A percentile compares a stretch with the other conserved stretches of the same genome.
phyloP scores from a whole-genome alignment of 345 rosid genomes.

The Isatis tinctoria region DNA sequence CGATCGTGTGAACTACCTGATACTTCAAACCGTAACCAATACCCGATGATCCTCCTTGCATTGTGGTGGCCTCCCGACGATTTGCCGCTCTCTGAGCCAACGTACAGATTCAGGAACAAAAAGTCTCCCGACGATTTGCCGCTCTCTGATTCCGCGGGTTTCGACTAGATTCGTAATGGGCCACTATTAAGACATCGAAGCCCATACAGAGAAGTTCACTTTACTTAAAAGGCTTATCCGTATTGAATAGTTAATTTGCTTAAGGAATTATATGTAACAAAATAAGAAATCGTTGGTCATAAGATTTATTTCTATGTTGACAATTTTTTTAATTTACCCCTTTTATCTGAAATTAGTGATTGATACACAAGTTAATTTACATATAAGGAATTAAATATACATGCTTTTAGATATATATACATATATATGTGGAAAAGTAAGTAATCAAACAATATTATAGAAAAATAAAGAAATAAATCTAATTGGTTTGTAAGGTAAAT shows the following conservation, averaged over 20 bases:
- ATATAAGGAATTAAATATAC: neutral
- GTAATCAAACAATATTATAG: neutral
- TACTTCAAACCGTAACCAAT: conserved; percentile 89
- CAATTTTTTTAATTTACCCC: neutral
- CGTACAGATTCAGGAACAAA: conserved; percentile 7
- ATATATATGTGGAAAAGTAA: neutral
- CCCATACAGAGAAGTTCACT: neutral
- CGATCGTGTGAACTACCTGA: conserved; percentile 47
- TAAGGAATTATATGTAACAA: neutral
- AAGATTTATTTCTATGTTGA: neutral
- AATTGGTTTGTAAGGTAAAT: neutral
- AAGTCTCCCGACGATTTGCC: conserved; percentile 18
- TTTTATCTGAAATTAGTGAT: neutral
- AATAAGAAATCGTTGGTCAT: too few relatives aligned
- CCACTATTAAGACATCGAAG: neutral
- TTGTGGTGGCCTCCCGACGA: conserved; percentile 31
- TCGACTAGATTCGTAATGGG: conserved; percentile 6
- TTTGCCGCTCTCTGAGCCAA: neutral
- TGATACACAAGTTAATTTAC: neutral
- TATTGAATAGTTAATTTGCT: neutral
- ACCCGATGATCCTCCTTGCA: conserved; percentile 93
- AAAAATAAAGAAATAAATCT: neutral
- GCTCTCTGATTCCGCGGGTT: conserved; percentile 8
- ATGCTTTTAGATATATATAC: too few relatives aligned
- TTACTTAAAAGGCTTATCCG: neutral